Base-by-base conservation (phyloP, 2,329 filamentous ascomycete genomes). In the Cercospora sp. region DNA sequence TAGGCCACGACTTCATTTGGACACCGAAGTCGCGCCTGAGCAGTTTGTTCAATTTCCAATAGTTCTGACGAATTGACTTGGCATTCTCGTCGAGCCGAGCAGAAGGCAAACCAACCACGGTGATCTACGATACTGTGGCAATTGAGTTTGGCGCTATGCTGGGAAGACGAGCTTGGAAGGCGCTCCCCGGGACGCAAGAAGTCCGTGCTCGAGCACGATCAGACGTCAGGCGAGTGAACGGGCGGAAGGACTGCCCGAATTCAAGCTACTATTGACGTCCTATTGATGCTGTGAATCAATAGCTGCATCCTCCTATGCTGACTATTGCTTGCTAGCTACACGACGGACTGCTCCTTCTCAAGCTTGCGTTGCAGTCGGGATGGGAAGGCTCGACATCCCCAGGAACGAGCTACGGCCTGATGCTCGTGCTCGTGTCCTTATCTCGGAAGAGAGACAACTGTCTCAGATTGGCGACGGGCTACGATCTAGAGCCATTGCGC, bases 131-230 rank as follows among this genome's bases (percentile, higher is more conserved):
- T n/a, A 26, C 5, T 30, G 48, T 55, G 48, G 48, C 48, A 55
- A 28, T 55, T 55, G 48, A 55, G 48, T 55, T 55, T 55, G 48
- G 26, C 48, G 48, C 48, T 53, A 53, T 53, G 48, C 48, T 13
- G 48, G n/a, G 3, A 48, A 23, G 45, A 23, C 18, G n/a, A 48
- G 45, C 45, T 18, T 20, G 45, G 45, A 48, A 23, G 9, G n/a
- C 45, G 45, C 45, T 48, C 45, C 45, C 45, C 45, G 45, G 18
- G 5, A 6, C n/a, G 20, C 18, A 9, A 13, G 9, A 48, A 23
- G 45, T 12, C 18, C 20, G 45, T 48, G 45, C 45, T 23, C 45
- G 45, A 48, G 45, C 45, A 4, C 45, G 45, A 48, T 8, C 45
- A 23, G 36, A 48, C 45, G 45, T 48, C 45, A 23, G 48, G 48